phyloP scores from a whole-genome alignment of 2,329 filamentous ascomycete species.

The Penicillium vulpinum region DNA sequence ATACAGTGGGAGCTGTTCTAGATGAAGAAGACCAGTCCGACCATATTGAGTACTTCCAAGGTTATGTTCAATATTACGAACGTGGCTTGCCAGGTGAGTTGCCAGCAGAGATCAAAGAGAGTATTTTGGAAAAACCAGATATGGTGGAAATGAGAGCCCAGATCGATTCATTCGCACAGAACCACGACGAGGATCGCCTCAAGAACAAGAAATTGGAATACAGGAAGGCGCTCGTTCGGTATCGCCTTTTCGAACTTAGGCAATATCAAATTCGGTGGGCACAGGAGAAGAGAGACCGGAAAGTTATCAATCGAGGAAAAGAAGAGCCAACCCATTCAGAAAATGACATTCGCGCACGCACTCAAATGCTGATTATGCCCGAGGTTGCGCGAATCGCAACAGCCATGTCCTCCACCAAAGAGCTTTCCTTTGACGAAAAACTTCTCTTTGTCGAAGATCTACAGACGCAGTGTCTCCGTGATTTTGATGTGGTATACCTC shows the following conservation, averaged over 20 bases:
- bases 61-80: conserved; percentile 14
- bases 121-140: not conserved
- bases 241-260: conserved; percentile 8
- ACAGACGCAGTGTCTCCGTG: conserved; percentile 6
- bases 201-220: not conserved
- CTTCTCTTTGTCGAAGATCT: conserved; percentile 10
- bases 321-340: conserved; percentile 1
- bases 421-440: conserved; percentile 16
- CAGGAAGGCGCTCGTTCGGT: conserved; percentile 4
- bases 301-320: conserved; percentile 14
- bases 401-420: conserved; percentile 10
- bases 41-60: conserved; percentile 19
- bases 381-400: conserved; percentile 14
- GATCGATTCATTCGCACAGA: not conserved
- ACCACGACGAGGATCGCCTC: not conserved
- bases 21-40: conserved; percentile 10
- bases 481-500: conserved; percentile 18
- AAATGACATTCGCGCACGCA: not conserved
- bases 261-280: conserved; percentile 12
- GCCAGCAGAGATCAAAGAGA: conserved; percentile 9
- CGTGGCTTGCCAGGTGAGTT: conserved; percentile 10
- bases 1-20: conserved; percentile 16
- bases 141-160: not conserved
- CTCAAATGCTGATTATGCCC: conserved; percentile 14
- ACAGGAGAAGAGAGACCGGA: conserved; percentile 8